Evolutionary conservation across 129 eudicot genomes (phyloP), one percentile per base, ranked within the genome.

Genomic region (Flaveria linearis): DNA sequence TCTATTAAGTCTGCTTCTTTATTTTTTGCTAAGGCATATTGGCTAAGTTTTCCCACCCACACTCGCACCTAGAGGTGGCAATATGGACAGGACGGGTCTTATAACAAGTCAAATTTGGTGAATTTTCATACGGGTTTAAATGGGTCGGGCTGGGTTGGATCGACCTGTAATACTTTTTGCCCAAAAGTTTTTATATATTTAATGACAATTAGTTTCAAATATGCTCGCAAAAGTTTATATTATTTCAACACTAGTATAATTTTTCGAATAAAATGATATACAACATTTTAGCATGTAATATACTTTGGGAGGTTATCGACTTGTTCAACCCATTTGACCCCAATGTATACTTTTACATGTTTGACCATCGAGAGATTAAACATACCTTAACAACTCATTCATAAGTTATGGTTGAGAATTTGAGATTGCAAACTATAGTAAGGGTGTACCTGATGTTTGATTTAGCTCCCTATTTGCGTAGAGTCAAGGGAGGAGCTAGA

Each of bases 281-380:
- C 58, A 1, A 68, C 15, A 41, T 43, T 68, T 12, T 68, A 68
- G 73, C 42, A 69, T 11, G 23, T 23, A 23, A 47, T 23, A 12
- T 39, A 5, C 39, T 45, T 68, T 45, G 2, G 30, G 28, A 22
- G 23, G 43, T 55, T 68, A 10, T 45, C 18, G 25, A 30, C n/a
- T 17, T 1, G 7, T 55, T 72, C 41, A 12, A 22, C 51, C 33
- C 42, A 47, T 55, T 39, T 41, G 53, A 73, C 22, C 1, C 9
- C 12, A 39, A 0, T 3, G 30, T 72, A 36, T 41, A 36, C 22
- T 12, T 12, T 41, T 55, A 72, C 10, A 53, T 72, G 3, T 57
- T 60, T 46, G 78, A 25, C 45, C 57, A 43, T 13, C 45, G 26
- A 8, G 47, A 46, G 60, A 42, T 58, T 22, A 74, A 74, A 63